A percentile compares a stretch with the other conserved stretches of the same genome.
phyloP scores from a whole-genome alignment of 306 rosid genomes.

The Ammopiptanthus mongolicus region DNA sequence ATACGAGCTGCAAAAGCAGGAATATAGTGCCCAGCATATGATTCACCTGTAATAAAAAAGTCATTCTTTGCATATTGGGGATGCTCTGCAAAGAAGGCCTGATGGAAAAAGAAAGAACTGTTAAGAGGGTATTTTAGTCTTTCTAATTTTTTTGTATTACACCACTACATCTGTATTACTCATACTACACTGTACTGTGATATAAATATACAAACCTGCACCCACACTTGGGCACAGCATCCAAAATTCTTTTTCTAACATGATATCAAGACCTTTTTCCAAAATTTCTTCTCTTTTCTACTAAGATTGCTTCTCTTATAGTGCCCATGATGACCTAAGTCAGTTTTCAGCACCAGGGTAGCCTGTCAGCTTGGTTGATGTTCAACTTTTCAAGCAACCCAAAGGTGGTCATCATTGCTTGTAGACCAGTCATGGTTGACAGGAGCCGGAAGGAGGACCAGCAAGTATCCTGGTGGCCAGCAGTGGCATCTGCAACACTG shows the following conservation, averaged over 20 bases:
- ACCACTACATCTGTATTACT: neutral
- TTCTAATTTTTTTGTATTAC: neutral
- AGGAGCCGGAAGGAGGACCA: neutral
- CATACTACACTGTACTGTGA: neutral
- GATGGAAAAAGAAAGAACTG: neutral
- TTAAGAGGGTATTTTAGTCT: neutral
- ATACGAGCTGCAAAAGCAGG: constrained; percentile 88
- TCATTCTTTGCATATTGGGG: constrained; percentile 69
- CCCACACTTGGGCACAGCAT: neutral
- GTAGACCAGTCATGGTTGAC: neutral
- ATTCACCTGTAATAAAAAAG: constrained; percentile 82
- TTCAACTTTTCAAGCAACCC: neutral
- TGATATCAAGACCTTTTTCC: neutral
- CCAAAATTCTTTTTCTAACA: neutral
- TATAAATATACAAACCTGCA: neutral
- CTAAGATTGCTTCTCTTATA: neutral
- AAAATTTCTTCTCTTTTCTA: neutral
- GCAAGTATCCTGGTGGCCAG: neutral
- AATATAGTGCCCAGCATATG: constrained; percentile 94
- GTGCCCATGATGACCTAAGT: neutral
- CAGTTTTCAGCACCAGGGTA: neutral
- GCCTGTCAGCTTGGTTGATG: neutral
- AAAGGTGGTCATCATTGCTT: neutral
- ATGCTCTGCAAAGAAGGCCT: constrained; percentile 83
- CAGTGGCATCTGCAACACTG: neutral